Base-by-base conservation (phyloP, 306 rosid species). In the Prunus kanzakura region DNA sequence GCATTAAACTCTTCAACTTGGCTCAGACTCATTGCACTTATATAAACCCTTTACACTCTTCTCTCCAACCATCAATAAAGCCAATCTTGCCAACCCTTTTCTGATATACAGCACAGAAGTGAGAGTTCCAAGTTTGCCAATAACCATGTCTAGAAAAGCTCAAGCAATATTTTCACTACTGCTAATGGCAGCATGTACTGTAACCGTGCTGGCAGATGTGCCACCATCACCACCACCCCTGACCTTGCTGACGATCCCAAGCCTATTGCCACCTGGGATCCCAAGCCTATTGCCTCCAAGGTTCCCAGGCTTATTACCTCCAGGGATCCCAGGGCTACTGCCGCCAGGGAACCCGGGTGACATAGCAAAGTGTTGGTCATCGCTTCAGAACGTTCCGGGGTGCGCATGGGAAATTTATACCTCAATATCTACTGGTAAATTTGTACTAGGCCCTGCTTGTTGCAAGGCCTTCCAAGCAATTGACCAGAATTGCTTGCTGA, bases 401-500 rank as follows among this genome's bases (percentile, higher is more conserved):
- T 71, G 77, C 25, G 29, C 46, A 4, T 0, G 5, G 10, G 78
- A 65, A 50, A 66, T 66, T 32, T 20, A 13, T 20, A 18, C 27
- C 22, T 29, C 74, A 8, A 3, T 72, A 14, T 45, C n/a, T 27
- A 79, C 41, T 16, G 13, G 29, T 35, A 56, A 68, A 61, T 16
- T 73, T 56, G 43, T 11, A 16, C 20, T 50, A 12, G 49, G 51
- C 57, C 32, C 71, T 2, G 71, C 74, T 50, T 80, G 83, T 74
- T 67, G 83, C 78, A 67, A 58, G 19, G 76, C 75, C 43, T 47
- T 60, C 27, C n/a, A 20, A 3, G 16, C 55, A 6, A 46, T 79
- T 2, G 71, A 72, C 7, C 18, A 22, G 11, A 54, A 13, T 20
- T 72, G 82, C 69, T 72, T 52, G 82, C 43, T 51, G 2, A 73